Base-by-base conservation (phyloP, 2,329 filamentous ascomycete species). In the Chrysosphaeria jannelii region DNA sequence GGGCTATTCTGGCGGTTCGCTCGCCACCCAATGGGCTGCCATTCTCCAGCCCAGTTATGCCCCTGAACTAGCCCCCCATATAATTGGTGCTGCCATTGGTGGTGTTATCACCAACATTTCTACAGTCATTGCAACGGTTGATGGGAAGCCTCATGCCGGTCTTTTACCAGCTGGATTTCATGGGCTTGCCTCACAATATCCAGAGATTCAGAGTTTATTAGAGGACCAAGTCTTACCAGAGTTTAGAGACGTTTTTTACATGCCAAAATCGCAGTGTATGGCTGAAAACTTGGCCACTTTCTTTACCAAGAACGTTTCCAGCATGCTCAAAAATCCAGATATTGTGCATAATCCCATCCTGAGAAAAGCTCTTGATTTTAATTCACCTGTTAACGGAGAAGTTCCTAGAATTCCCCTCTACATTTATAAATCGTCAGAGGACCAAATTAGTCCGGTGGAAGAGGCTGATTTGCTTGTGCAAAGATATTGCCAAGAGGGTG, bases 1-100 rank as follows among this genome's bases (percentile, higher is more conserved):
- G 52, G 53, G 53, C 4, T 57, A 56, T 32, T 53, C 47, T 5
- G 52, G 53, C 5, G 53, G 52, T 10, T 41, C 44, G 10, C 27
- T 56, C 18, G 48, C 50, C 2, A 45, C 38, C 5, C 46, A 44
- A 20, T 54, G 44, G 43, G 50, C 51, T 2, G 43, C 46, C 9
- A 46, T 52, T 28, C 30, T 56, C 20, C 45, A 51, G 27, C 34
- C 37, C 2, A 32, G 33, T 7, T 56, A 56, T 29, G 52, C 51
- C 0, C 47, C 50, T 2, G 48, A 54, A 23, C 31, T 56, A 50
- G 4, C 13, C 3, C 10, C 4, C 10, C 6, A 4, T 6, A 14
- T 28, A 10, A 23, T 22, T 2, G 26, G 28, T 6, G 42, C 41
- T 4, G 50, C 47, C 2, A 27, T 54, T 1, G 51, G 51, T 6